These are phyloP conservation scores for Mucor sp. DNA, from an alignment of 371 early-diverging fungal species.

Conservation along the genomic window DNA sequence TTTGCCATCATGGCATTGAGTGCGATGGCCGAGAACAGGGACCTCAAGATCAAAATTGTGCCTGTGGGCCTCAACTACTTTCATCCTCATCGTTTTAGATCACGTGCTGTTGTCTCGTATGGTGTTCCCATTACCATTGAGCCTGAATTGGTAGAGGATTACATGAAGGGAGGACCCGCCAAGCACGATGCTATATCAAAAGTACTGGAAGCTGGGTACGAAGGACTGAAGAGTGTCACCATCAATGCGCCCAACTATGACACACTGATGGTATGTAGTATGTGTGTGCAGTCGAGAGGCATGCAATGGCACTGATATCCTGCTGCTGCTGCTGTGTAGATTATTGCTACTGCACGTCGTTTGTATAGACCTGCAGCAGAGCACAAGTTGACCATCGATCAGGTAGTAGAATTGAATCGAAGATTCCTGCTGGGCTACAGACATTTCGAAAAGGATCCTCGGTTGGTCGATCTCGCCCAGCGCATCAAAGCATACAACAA, in stretches of 20 bases:
- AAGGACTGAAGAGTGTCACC: constrained; percentile 76
- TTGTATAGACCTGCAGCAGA: constrained; percentile 67
- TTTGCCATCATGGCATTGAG: constrained; percentile 82
- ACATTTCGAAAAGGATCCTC: constrained; percentile 59
- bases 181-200: constrained; percentile 71
- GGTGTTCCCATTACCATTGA: constrained; percentile 78
- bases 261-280: constrained; percentile 64
- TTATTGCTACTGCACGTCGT: constrained; percentile 75
- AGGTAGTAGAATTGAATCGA: constrained; percentile 71
- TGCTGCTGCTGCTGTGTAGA: too few relatives aligned
- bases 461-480: constrained; percentile 54
- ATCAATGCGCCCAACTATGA: constrained; percentile 84
- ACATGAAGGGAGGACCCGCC: constrained; percentile 68
- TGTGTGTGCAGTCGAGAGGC: neutral
- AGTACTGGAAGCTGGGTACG: constrained; percentile 64
- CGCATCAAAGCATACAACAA: constrained; percentile 78
- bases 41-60: constrained; percentile 81
- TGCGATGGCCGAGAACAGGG: constrained; percentile 75
- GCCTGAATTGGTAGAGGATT: constrained; percentile 65
- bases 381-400: constrained; percentile 60
- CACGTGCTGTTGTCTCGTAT: constrained; percentile 86
- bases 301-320: neutral
- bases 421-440: constrained; percentile 69
- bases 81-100: constrained; percentile 88
- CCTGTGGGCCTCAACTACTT: constrained; percentile 89